Percentiles rank a stretch among this genome's conserved stretches.
These are phyloP conservation scores for Starmerella sirachaensis DNA, from an alignment of 805 yeast species.

Conservation along the genomic window DNA sequence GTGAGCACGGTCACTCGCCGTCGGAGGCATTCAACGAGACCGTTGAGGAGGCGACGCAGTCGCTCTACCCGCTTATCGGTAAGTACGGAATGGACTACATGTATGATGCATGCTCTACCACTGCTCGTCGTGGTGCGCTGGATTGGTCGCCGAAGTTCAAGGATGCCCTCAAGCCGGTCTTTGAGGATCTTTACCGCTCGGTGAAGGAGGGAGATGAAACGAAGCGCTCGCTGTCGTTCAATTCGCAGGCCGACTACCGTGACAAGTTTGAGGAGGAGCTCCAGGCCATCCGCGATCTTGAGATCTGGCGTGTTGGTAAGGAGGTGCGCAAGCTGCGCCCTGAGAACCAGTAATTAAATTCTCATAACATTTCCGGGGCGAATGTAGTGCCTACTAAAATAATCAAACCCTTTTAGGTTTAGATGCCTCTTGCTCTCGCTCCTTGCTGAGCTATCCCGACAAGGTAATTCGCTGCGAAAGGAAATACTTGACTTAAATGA, in stretches of 20 bases:
- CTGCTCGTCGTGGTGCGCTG: slow-evolving; percentile 99
- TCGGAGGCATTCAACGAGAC: slow-evolving; percentile 99
- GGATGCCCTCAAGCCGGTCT: slow-evolving; percentile 97
- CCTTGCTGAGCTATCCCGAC: too few species aligned
- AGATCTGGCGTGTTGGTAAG: slow-evolving; percentile 99
- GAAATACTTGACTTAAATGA: too few species aligned
- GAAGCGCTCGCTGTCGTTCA: slow-evolving; percentile 94
- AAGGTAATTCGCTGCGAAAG: too few species aligned
- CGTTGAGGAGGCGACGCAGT: slow-evolving; percentile 99
- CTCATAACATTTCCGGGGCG: too few species aligned
- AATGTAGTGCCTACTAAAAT: too few species aligned
- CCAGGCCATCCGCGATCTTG: slow-evolving; percentile 87
- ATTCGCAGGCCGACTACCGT: slow-evolving; percentile 97
- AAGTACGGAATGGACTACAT: slow-evolving; percentile 99
- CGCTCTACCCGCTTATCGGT: slow-evolving; percentile 97
- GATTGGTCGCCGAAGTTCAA: slow-evolving; percentile 99
- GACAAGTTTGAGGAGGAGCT: slow-evolving; percentile 90
- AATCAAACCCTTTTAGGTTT: too few species aligned
- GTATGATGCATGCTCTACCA: slow-evolving; percentile 99
- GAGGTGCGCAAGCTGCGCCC: slow-evolving; percentile 99
- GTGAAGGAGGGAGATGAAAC: slow-evolving; percentile 96
- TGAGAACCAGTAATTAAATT: slow-evolving; percentile 67
- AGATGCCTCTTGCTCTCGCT: too few species aligned
- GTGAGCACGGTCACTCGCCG: slow-evolving; percentile 99
- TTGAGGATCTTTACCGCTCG: slow-evolving; percentile 88